Evolutionary conservation across 1,139 yeast genomes (phyloP), one percentile per base, ranked within the genome.

Genomic region (Suhomyces guaymorum): DNA sequence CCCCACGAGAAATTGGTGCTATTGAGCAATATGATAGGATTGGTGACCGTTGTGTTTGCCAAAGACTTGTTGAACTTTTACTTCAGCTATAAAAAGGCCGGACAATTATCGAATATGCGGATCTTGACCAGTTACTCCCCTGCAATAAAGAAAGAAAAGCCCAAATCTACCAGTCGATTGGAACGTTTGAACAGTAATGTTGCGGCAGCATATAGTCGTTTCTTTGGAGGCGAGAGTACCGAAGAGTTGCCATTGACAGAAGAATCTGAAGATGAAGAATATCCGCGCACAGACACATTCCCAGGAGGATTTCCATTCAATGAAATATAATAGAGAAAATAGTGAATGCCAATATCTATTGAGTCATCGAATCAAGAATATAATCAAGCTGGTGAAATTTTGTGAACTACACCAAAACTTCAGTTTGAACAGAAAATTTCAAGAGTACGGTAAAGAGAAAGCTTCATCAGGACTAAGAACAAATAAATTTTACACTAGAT

Each of bases 11-110:
- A 70, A 35, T 48, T 61, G 11, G 42, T 55, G 14, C 62, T 74
- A 44, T 51, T 72, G n/a, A 55, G 75, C 22, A 76, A 75, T 43
- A 37, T 75, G 16, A 25, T 69, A 2, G 79, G 77, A 1, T 66
- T 76, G 41, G 44, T 57, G 7, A 37, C 52, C 2, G 70, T 66
- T 1, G 70, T 65, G 1, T 25, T 73, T 2, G 25, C 55, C 5
- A 69, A 73, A 33, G 80, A 75, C 41, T 32, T 61, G 16, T 41
- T 50, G 11, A 66, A 66, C 35, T 47, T 66, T 20, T 63, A 54
- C 38, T 38, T 70, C 35, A 52, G 62, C 23, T 46, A 47, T 32
- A 55, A 54, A 33, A 64, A 63, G 20, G 52, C 54, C 3, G 39
- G 37, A 15, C 58, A 54, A 32, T 35, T 49, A 24, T 34, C 41